phyloP scores from a whole-genome alignment of 108 stramenopile genomes.

The Conticribra guillardii region DNA sequence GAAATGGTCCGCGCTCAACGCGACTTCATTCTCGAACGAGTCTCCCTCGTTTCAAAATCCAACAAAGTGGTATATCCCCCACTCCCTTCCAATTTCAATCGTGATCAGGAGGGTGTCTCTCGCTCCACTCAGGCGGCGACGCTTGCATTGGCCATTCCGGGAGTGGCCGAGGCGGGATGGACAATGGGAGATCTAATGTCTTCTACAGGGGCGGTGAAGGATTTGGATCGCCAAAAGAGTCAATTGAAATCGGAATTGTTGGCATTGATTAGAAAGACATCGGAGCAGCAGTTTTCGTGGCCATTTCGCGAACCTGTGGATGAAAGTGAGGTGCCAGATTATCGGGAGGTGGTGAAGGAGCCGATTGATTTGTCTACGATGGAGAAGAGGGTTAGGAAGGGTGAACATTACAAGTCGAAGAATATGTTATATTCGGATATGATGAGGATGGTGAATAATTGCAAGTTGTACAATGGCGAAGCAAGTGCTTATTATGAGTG shows the following conservation, averaged over 20 bases:
- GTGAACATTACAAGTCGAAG: conserved; percentile 81
- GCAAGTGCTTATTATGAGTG: conserved; percentile 77
- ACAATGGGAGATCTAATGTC: conserved; percentile 79
- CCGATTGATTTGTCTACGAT: conserved; percentile 93
- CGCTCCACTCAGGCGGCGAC: conserved; percentile 53
- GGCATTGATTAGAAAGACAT: conserved; percentile 71
- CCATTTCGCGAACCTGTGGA: conserved; percentile 95
- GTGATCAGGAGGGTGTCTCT: conserved; percentile 47
- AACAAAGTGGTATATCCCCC: conserved; percentile 70
- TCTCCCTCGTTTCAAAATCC: conserved; percentile 61
- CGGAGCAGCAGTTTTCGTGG: conserved; percentile 93
- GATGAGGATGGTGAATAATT: conserved; percentile 93
- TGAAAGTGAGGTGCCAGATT: conserved; percentile 85
- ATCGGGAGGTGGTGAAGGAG: conserved; percentile 79
- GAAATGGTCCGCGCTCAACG: conserved; percentile 85
- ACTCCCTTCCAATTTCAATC: conserved; percentile 58
- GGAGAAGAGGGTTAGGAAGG: conserved; percentile 84
- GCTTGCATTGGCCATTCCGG: conserved; percentile 83
- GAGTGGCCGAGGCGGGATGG: conserved; percentile 94
- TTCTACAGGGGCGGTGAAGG: conserved; percentile 68
- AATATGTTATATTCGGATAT: conserved; percentile 85
- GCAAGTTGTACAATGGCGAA: conserved; percentile 90
- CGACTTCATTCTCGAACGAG: conserved; percentile 66
- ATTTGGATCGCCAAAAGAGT: conserved; percentile 73
- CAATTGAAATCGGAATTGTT: conserved; percentile 73